Conservation (phyloP, 805 yeast species). For the Candida ficus region DNA sequence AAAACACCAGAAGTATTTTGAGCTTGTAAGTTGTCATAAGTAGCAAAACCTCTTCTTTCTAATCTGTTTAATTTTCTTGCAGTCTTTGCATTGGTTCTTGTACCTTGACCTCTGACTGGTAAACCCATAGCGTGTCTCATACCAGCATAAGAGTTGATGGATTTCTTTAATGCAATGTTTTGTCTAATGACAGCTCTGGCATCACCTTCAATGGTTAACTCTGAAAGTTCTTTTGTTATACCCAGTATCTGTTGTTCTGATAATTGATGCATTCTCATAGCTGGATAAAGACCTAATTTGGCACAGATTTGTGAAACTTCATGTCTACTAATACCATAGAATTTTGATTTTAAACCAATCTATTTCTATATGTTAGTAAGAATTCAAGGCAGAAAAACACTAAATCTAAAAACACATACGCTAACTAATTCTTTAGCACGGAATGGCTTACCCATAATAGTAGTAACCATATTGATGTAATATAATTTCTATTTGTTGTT, state of each 20-base stretch:
- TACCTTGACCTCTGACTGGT: constrained; percentile 86
- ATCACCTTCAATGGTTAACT: constrained; percentile 76
- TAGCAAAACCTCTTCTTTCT: constrained; percentile 48
- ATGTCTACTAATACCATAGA: constrained; percentile 80
- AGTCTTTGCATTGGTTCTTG: constrained; percentile 85
- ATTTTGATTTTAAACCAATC: constrained; percentile 70
- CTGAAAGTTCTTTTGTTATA: constrained; percentile 81
- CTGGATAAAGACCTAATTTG: constrained; percentile 84
- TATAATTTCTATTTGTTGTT: too few species aligned
- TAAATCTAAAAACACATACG: constrained; percentile 4
- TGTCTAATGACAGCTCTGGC: constrained; percentile 68
- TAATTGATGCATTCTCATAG: constrained; percentile 91
- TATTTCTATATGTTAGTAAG: background rate
- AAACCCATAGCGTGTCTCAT: constrained; percentile 79
- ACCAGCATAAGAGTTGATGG: constrained; percentile 84
- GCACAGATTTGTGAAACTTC: constrained; percentile 78
- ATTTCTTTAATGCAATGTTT: constrained; percentile 73
- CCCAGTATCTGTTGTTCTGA: constrained; percentile 83
- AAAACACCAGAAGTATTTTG: constrained; percentile 13
- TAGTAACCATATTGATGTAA: constrained; percentile 19
- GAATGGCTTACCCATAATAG: constrained; percentile 26
- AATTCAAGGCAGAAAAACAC: too few species aligned
- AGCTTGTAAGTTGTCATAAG: constrained; percentile 1
- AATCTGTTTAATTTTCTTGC: constrained; percentile 81
- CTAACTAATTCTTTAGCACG: constrained; percentile 25